Conservation (phyloP, 1,284 basidiomycete genomes). For the Microbotryomycetes sp. region DNA sequence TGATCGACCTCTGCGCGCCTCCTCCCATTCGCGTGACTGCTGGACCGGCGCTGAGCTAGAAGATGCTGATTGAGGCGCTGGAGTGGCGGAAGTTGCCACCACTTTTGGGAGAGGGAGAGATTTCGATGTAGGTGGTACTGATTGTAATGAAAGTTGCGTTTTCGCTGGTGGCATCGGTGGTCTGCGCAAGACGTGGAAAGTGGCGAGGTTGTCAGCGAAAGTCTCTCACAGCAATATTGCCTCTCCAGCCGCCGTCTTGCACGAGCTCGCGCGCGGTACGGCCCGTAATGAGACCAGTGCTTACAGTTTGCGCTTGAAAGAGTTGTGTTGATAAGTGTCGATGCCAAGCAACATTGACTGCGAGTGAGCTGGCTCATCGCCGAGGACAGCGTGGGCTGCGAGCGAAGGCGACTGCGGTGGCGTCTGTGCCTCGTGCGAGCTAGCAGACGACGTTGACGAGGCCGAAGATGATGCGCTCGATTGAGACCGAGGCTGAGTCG, state of each 20-base stretch:
- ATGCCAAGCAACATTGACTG: background rate
- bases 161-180: too few species aligned
- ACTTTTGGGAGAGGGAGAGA: too few species aligned
- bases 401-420: background rate
- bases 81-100: too few species aligned
- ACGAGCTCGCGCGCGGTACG: background rate
- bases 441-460: background rate
- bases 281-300: background rate
- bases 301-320: background rate
- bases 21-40: background rate
- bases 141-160: too few species aligned
- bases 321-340: background rate
- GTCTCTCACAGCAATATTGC: background rate
- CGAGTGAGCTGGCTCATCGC: too few species aligned
- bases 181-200: background rate
- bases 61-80: too few species aligned
- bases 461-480: background rate
- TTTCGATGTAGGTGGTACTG: too few species aligned
- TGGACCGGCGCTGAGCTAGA: background rate
- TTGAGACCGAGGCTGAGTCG: background rate
- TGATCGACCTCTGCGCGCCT: slow-evolving; percentile 9
- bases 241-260: too few species aligned
- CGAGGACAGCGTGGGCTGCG: too few species aligned
- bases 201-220: background rate
- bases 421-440: background rate